Base-by-base conservation (phyloP, 768 basidiomycete genomes). In the Psilocybe cubensis region DNA sequence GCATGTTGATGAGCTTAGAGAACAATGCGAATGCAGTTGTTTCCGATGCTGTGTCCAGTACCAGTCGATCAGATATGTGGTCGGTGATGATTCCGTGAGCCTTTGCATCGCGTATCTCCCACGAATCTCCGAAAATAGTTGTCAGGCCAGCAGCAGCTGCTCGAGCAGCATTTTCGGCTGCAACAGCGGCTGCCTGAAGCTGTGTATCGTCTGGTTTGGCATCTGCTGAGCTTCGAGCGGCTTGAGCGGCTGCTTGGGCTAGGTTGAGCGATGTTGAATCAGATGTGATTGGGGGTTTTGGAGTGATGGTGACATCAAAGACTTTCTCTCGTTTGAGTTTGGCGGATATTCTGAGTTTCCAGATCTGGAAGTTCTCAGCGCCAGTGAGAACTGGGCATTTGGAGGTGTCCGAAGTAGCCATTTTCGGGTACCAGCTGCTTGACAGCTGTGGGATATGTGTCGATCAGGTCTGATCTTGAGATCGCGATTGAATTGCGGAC, bases 321-420 rank as follows among this genome's bases (percentile, higher is more conserved):
- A 61, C 60, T 21, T 58, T 57, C 38, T 61, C 56, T 4, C 45
- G n/a, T 18, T 52, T n/a, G 12, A 61, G 56, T 23, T 57, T 57
- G 5, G 45, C 47, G 3, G 57, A 18, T 4, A 61, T 61, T 2
- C 52, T 51, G 24, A 61, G 6, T n/a, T 61, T 24, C 60, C 60
- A 61, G 9, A 61, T 61, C 56, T 57, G 56, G 47, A 61, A 61
- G 49, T 57, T 57, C 21, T 57, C 41, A 1, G 52, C 43, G 23
- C 53, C 56, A 17, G 43, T 51, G n/a, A 61, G 60, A n/a, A 53
- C 46, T 20, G 60, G 60, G 29, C 51, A 43, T 20, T 41, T 20
- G 4, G 50, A 29, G 31, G 29, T 38, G 35, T 35, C 20, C n/a
- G n/a, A n/a, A 23, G 41, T 21, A 9, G 49, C 28, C 59, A 38